phyloP scores from a whole-genome alignment of 2,329 filamentous ascomycete species.

The Trichoderma atrobrunneum region DNA sequence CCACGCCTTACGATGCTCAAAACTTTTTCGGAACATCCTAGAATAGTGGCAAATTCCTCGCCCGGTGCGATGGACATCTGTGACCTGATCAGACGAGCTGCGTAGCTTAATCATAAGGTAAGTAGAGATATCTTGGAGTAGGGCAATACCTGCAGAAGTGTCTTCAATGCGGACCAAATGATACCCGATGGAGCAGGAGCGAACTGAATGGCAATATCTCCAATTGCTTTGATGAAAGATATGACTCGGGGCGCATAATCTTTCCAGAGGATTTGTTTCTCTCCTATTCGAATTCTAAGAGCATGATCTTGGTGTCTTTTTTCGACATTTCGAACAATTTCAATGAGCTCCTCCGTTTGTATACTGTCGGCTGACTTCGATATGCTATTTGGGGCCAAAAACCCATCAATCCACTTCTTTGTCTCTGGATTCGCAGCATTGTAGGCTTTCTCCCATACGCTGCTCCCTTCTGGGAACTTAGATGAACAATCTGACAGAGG shows the following conservation, averaged over 20 bases:
- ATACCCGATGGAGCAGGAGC: background rate
- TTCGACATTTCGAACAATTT: background rate
- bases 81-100: background rate
- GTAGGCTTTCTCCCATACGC: background rate
- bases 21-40: background rate
- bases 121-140: background rate
- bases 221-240: background rate
- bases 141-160: background rate
- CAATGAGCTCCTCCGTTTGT: background rate
- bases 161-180: background rate
- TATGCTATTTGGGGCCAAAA: background rate
- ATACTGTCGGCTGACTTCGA: background rate
- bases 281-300: background rate
- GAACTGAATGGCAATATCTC: background rate
- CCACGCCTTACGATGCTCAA: background rate
- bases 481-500: background rate
- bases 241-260: background rate
- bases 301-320: background rate
- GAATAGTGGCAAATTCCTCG: background rate
- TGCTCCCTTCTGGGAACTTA: background rate
- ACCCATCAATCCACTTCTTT: background rate
- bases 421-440: background rate
- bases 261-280: background rate
- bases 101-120: accelerated
- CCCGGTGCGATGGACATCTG: background rate